Base-by-base conservation (phyloP, 768 basidiomycete species). In the Cystoderma amianthinum region DNA sequence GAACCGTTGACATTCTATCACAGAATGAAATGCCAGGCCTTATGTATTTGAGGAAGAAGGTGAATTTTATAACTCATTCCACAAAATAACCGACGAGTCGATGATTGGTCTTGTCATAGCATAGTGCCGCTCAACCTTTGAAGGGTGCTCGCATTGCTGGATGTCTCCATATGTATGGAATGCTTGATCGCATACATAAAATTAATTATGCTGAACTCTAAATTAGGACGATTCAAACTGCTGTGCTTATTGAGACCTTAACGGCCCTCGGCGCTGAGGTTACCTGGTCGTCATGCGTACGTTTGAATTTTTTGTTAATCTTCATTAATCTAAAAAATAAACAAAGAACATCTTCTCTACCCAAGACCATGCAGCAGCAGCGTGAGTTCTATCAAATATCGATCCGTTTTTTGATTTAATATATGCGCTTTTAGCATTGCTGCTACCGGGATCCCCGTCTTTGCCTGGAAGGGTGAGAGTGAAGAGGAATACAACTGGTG, bases 391-490 rank as follows among this genome's bases (percentile, higher is more conserved):
- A 3, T 32, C 7, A 7, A 36, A 44, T 33, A 30, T 36, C 30
- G 21, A 9, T 12, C 17, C 11, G 15, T 42, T 36, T 35, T 33
- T 22, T 36, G 16, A 18, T 35, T 46, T 33, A 23, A 48, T 25
- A 40, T 17, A 37, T 17, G 33, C 19, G 25, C 44, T 9, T 42
- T 16, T 54, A 91, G 88, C 50, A 97, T 97, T 49, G 95, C 95
- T 49, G 95, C 93, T 13, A 98, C 96, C 45, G 95, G 95, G 52
- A 89, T 98, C 42, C 96, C 96, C 50, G 96, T 98, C 56, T 99
- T 82, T 58, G 96, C 96, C 32, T 99, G 96, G 96, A 99, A 99
- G 72, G 96, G 96, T 43, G 96, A 99, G 74, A 94, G 94, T 35
- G 96, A 98, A 60, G 96, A 97, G 65, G 96, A 99, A 62, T 98